Base-by-base conservation (phyloP, 345 rosid genomes). In the Hirschfeldia incana region DNA sequence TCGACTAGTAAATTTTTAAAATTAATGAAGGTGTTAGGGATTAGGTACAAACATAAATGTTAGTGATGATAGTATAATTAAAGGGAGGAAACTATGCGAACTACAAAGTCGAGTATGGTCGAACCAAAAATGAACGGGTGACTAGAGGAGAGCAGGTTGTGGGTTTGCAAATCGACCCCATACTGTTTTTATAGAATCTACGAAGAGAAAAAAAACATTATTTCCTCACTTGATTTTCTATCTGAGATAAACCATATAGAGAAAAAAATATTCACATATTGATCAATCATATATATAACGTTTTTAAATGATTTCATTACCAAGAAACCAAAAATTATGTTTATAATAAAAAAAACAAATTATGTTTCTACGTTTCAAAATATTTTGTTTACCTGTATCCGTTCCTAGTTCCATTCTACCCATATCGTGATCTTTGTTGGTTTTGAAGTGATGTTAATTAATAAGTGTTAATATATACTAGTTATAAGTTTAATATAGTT, bases 91-190 rank as follows among this genome's bases (percentile, higher is more conserved):
- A 28, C 67, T 57, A 53, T 21, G 7, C 79, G 0, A 69, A 17
- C 13, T 13, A 27, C 63, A 46, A 7, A 58, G 51, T 59, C 36
- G 8, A 44, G 44, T 44, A 8, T 60, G 51, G 27, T 69, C 36
- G 63, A 76, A 69, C 63, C 62, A 76, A 76, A 60, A 26, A 59
- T 44, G 49, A 69, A 68, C 29, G 12, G 62, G 65, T 76, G 58
- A 75, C 57, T 66, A 15, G 5, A 55, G 65, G 3, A 55, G 39
- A 66, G 65, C 17, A 67, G 44, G 58, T 58, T 57, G 66, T 75
- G 66, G 58, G 74, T 68, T 67, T 17, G 27, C 68, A 69, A 39
- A 70, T 29, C 42, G 70, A 70, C 70, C 70, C 76, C 70, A 49
- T 69, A 51, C 80, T 32, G 64, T 15, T 70, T 34, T 8, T 12